phyloP scores from a whole-genome alignment of 805 yeast genomes.

The Helenozyma baotianmanensis region DNA sequence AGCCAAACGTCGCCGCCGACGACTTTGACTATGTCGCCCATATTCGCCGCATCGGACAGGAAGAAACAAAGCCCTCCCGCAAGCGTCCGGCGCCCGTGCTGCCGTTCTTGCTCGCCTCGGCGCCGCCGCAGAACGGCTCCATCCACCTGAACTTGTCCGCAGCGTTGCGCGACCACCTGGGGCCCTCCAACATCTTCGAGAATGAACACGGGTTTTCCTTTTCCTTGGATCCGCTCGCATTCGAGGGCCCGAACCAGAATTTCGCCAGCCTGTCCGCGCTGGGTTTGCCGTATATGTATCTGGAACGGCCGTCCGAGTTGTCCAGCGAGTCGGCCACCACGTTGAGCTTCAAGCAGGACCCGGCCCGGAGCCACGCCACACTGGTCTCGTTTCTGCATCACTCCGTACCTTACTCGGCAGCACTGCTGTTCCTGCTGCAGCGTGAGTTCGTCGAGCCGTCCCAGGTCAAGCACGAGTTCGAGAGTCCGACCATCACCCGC shows the following conservation, averaged over 20 bases:
- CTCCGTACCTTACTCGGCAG: too few species aligned
- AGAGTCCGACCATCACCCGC: too few species aligned
- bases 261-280: too few species aligned
- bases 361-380: too few species aligned
- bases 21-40: constrained; percentile 66
- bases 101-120: constrained; percentile 11
- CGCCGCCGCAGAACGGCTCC: background rate
- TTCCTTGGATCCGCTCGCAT: constrained; percentile 44
- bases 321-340: too few species aligned
- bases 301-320: too few species aligned
- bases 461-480: too few species aligned
- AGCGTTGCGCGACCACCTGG: constrained; percentile 11
- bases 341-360: too few species aligned
- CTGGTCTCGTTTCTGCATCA: too few species aligned
- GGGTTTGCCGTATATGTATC: too few species aligned
- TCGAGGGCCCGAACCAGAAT: constrained; percentile 35
- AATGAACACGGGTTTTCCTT: constrained; percentile 23
- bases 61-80: constrained; percentile 18
- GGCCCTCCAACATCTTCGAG: constrained; percentile 1
- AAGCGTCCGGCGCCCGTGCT: constrained; percentile 17
- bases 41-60: constrained; percentile 51
- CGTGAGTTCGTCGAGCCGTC: too few species aligned
- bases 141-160: constrained; percentile 16
- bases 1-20: constrained; percentile 36
- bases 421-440: too few species aligned